Conservation (phyloP, 306 rosid species). For the Trifolium pratense region DNA sequence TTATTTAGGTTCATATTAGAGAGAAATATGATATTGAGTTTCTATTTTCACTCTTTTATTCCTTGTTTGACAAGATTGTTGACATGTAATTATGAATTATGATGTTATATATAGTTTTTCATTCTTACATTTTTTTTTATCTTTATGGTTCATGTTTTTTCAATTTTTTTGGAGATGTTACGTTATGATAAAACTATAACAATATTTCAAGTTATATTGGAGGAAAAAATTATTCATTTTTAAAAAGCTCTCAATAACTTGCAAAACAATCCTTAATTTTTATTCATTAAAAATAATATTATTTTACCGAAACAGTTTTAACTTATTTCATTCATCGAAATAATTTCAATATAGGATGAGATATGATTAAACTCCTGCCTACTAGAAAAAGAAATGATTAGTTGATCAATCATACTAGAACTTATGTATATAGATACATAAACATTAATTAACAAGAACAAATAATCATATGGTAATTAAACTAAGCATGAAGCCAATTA, state of each 20-base stretch:
- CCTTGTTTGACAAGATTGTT: conserved; percentile 12
- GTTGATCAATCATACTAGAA: not conserved
- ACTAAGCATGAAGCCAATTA: conserved; percentile 25
- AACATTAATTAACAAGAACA: not conserved
- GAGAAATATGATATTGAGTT: too few species aligned
- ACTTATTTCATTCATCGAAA: too few species aligned
- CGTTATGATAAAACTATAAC: not conserved
- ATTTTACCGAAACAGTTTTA: too few species aligned
- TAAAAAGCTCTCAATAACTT: not conserved
- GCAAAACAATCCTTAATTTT: not conserved
- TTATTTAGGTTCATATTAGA: too few species aligned
- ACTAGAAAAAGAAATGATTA: too few species aligned
- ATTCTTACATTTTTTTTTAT: not conserved
- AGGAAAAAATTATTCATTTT: not conserved
- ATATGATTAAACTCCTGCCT: too few species aligned
- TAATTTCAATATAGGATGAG: too few species aligned
- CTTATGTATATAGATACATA: not conserved
- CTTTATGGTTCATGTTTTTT: too few species aligned
- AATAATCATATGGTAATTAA: not conserved
- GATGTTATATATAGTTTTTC: not conserved
- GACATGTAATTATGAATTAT: not conserved
- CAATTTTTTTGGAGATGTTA: not conserved
- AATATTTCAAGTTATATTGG: not conserved
- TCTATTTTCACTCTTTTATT: not conserved
- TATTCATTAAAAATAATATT: not conserved